Evolutionary conservation across 352 stramenopile species (phyloP).

Genomic region (Pythium aristosporum): DNA sequence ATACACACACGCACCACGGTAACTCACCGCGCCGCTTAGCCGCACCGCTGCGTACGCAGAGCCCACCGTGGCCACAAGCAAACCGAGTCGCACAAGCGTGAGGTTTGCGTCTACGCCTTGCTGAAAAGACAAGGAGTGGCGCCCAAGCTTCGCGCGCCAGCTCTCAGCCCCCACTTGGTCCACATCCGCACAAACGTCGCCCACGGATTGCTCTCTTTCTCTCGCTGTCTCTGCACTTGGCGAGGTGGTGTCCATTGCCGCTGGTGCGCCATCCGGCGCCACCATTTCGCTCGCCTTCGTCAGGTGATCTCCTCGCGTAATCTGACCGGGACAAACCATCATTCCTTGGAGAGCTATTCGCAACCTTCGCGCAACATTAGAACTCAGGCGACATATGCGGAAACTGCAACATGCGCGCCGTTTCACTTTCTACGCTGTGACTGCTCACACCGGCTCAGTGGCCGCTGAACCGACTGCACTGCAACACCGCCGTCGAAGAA

Average conservation of each 20-base stretch:
- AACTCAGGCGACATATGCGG: slow-evolving; percentile 15
- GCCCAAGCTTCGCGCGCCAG: slow-evolving; percentile 23
- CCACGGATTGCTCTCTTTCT: neutral
- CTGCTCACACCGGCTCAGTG: neutral
- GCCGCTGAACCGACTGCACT: neutral
- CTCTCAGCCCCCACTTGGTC: slow-evolving; percentile 15
- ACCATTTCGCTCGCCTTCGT: slow-evolving; percentile 12
- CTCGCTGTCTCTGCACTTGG: neutral
- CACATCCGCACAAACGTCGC: slow-evolving; percentile 4
- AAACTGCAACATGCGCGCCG: slow-evolving; percentile 17
- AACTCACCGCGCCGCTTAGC: slow-evolving; percentile 55
- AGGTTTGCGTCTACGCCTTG: slow-evolving; percentile 69
- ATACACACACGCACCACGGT: neutral
- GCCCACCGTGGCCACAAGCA: slow-evolving; percentile 41
- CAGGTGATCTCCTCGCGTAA: neutral
- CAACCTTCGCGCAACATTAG: slow-evolving; percentile 23
- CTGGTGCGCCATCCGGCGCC: slow-evolving; percentile 4
- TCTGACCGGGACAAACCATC: slow-evolving; percentile 5
- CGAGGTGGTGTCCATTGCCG: neutral
- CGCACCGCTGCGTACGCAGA: slow-evolving; percentile 45
- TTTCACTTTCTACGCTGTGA: slow-evolving; percentile 5
- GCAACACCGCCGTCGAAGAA: neutral
- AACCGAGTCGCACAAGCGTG: slow-evolving; percentile 58
- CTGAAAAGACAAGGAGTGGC: slow-evolving; percentile 14
- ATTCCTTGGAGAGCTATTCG: slow-evolving; percentile 6